Base-by-base conservation (phyloP, 2,329 filamentous ascomycete species). In the Elsinoe ampelina region DNA sequence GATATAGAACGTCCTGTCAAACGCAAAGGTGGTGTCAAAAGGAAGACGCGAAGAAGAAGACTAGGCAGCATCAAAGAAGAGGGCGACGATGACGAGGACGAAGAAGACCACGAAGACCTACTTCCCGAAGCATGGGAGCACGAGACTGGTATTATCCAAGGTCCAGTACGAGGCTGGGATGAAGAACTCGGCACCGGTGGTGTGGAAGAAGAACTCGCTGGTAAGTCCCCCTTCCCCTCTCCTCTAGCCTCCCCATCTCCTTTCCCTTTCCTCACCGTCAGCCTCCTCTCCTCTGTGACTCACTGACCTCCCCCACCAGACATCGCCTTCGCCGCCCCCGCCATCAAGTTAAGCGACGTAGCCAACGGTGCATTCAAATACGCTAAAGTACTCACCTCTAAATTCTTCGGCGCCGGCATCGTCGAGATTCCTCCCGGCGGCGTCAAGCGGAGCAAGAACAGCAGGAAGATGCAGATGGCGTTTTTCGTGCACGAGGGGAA, bases 391-490 rank as follows among this genome's bases (percentile, higher is more conserved):
- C 80, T 95, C 58, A 88, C 84, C 26, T 77, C 87, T 60, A 83
- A 86, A 0, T 97, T 95, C 71, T 89, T 97, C 70, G 91, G 90
- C 34, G 86, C 87, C 8, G 93, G 93, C 13, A 80, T 97, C 54
- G 87, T 98, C 36, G 92, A 97, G 65, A 75, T 98, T 52, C 88
- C 89, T 5, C 85, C 89, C 0, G 85, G 86, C 1, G 83, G 87
- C 32, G 82, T 87, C 67, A 98, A 98, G 76, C 83, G 85, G 63
- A 82, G 85, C 50, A 97, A 97, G 78, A 97, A 96, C 71, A 87
- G 87, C 35, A 81, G 92, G 61, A 91, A 87, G 74, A 97, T 96
- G 89, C 90, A 96, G 68, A 93, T 98, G 86, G 85, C 87, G 1
- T 97, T 97, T 71, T 96, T 95, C 64, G 86, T 98, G 30, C 85